phyloP scores from a whole-genome alignment of 1,284 basidiomycete genomes.

The Sphagnurus paluster region DNA sequence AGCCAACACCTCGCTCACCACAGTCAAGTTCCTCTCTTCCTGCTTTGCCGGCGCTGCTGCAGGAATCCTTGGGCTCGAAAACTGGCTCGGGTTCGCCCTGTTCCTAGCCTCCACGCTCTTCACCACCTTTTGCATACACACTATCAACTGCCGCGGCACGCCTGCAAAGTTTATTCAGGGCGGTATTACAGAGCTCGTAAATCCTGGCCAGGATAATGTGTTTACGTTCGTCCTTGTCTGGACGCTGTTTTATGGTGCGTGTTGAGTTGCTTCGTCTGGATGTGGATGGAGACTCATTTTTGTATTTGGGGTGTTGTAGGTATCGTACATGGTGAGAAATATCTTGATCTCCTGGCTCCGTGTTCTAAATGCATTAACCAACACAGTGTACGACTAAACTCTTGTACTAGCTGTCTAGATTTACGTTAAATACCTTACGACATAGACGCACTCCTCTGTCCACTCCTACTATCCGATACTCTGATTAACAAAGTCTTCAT shows the following conservation, averaged over 20 bases:
- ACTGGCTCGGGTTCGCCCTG: slow-evolving; percentile 77
- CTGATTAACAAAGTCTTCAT: no score
- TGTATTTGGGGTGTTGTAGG: slow-evolving; percentile 19
- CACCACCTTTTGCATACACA: slow-evolving; percentile 63
- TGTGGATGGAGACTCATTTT: slow-evolving; percentile 6
- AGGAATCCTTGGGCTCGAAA: slow-evolving; percentile 84
- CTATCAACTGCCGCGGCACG: slow-evolving; percentile 69
- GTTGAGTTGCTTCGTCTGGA: not conserved
- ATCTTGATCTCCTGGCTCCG: slow-evolving; percentile 2
- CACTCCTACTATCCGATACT: no score
- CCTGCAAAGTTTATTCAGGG: slow-evolving; percentile 60
- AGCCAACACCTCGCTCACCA: slow-evolving; percentile 65
- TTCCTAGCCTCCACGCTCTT: slow-evolving; percentile 70
- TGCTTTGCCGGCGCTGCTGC: slow-evolving; percentile 85
- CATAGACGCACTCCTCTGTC: no score
- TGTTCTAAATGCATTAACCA: slow-evolving; percentile 5
- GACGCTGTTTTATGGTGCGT: slow-evolving; percentile 86
- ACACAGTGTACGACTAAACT: slow-evolving; percentile 47
- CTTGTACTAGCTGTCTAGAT: no score
- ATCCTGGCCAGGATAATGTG: slow-evolving; percentile 83
- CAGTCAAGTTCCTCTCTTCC: slow-evolving; percentile 74
- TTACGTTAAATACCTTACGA: no score
- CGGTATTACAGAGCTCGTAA: slow-evolving; percentile 65
- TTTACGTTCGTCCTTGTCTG: slow-evolving; percentile 87
- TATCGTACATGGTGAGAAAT: slow-evolving; percentile 38